phyloP scores from a whole-genome alignment of 2,329 filamentous ascomycete genomes.

The Salinomyces thailandicus region DNA sequence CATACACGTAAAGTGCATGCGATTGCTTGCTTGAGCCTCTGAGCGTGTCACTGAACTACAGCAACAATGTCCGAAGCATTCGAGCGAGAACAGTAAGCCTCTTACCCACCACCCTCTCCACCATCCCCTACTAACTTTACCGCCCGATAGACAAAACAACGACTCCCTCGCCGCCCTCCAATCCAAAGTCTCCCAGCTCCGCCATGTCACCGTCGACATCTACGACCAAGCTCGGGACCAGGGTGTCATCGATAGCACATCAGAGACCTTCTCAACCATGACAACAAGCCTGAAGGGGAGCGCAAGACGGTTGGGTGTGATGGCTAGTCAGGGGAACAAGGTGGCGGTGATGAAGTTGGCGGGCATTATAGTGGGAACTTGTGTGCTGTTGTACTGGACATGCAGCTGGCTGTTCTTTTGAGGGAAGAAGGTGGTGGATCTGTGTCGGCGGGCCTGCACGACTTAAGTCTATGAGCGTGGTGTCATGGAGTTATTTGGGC shows the following conservation, averaged over 20 bases:
- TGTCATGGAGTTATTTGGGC: too few relatives aligned
- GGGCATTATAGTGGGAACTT: constrained; percentile 63
- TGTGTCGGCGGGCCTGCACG: too few relatives aligned
- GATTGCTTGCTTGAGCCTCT: too few relatives aligned
- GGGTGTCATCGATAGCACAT: constrained; percentile 75
- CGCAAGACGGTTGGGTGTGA: constrained; percentile 69
- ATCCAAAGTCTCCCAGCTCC: constrained; percentile 80
- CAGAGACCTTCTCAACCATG: constrained; percentile 86
- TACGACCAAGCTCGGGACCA: constrained; percentile 92
- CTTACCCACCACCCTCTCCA: constrained; percentile 6
- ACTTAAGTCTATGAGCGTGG: too few relatives aligned
- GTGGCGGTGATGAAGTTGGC: constrained; percentile 83
- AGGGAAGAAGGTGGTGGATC: too few relatives aligned
- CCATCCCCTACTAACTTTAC: background rate
- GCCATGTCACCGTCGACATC: constrained; percentile 91
- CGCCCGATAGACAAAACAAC: constrained; percentile 85
- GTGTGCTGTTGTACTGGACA: constrained; percentile 68
- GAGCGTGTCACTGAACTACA: too few relatives aligned
- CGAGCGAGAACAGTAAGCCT: constrained; percentile 46
- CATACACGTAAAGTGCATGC: too few relatives aligned
- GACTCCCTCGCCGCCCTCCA: constrained; percentile 83
- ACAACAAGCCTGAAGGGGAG: constrained; percentile 72
- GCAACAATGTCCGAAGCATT: constrained; percentile 45
- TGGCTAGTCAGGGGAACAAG: constrained; percentile 85
- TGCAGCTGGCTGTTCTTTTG: constrained; percentile 22